Evolutionary conservation across 345 rosid species (phyloP).

Genomic region (Eucalyptus guilfoylei): DNA sequence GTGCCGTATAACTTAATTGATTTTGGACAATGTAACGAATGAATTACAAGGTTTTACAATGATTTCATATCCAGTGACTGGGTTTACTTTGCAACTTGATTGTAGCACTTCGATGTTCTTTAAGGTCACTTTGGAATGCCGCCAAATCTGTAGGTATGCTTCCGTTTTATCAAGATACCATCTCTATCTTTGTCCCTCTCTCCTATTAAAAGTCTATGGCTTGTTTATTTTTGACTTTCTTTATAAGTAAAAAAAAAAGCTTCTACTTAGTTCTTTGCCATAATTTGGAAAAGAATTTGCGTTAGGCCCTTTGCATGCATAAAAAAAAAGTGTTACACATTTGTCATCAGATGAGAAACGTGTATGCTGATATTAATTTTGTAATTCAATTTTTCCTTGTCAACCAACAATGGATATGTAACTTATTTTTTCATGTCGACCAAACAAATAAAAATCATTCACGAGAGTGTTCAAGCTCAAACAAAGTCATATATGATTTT

Average conservation of each 20-base stretch:
- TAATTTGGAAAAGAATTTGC: too few species aligned
- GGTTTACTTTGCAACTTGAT: not conserved
- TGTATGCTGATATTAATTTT: fast-evolving
- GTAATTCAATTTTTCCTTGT: not conserved
- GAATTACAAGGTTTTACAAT: not conserved
- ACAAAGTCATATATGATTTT: too few species aligned
- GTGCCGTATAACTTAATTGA: fast-evolving
- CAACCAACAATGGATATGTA: not conserved
- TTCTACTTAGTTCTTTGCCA: too few species aligned
- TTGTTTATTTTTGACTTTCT: too few species aligned
- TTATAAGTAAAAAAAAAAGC: too few species aligned
- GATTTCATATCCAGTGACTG: not conserved
- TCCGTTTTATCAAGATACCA: not conserved
- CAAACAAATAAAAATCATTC: not conserved
- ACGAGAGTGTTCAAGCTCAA: too few species aligned
- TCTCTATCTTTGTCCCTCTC: too few species aligned
- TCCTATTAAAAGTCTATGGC: too few species aligned
- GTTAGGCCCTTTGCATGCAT: fast-evolving
- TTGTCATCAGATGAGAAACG: fast-evolving
- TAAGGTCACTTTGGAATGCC: not conserved
- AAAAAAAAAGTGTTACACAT: not conserved
- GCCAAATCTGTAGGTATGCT: not conserved
- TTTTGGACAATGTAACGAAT: too few species aligned
- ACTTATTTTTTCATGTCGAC: not conserved
- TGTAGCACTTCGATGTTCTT: not conserved